These are phyloP conservation scores for Hymenoscyphus salicellus DNA, from an alignment of 2,329 filamentous ascomycete genomes.

Conservation along the genomic window DNA sequence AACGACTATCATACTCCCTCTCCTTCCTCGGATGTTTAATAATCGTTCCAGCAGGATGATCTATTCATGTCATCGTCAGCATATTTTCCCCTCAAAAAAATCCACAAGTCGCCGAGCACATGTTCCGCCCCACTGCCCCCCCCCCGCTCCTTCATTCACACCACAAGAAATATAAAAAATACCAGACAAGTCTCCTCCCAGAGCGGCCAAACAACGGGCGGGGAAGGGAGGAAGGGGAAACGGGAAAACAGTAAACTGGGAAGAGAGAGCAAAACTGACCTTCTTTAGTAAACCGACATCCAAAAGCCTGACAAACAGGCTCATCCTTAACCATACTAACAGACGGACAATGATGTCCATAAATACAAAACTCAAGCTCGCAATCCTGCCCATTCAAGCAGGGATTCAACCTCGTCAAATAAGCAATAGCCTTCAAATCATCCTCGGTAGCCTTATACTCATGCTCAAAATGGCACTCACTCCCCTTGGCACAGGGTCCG, in stretches of 20 bases:
- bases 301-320: constrained; percentile 51
- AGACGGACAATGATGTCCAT: constrained; percentile 53
- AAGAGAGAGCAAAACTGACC: too few species aligned
- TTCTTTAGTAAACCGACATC: constrained; percentile 53
- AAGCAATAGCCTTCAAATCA: constrained; percentile 55
- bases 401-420: constrained; percentile 55
- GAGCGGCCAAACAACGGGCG: too few species aligned
- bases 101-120: too few species aligned
- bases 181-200: too few species aligned
- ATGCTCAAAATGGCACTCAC: constrained; percentile 57
- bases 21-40: constrained; percentile 33
- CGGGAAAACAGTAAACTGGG: too few species aligned
- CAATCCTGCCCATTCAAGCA: constrained; percentile 59
- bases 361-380: constrained; percentile 56
- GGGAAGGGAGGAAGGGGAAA: too few species aligned
- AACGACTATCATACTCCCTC: constrained; percentile 17
- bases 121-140: too few species aligned
- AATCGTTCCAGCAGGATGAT: constrained; percentile 55
- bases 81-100: too few species aligned
- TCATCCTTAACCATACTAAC: constrained; percentile 35
- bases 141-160: too few species aligned
- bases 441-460: constrained; percentile 51
- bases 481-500: constrained; percentile 53
- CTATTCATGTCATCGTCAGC: constrained; percentile 16
- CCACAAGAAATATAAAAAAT: too few species aligned